Conservation (phyloP, 1,284 basidiomycete species). For the Boletus sp. region DNA sequence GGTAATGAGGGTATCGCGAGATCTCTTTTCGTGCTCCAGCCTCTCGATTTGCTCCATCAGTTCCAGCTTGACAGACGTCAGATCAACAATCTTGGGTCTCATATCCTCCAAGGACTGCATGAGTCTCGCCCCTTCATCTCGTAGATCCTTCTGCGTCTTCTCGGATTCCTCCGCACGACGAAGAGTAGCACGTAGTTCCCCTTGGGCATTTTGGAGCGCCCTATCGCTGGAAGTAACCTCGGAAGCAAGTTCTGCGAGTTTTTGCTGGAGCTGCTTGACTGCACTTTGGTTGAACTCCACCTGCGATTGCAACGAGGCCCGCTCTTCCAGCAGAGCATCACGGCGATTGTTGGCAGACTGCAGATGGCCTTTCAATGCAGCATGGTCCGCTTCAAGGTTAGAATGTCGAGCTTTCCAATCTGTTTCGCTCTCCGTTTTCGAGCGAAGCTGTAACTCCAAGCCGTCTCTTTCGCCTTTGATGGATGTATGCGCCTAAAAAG, state of each 20-base stretch:
- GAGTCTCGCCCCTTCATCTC: constrained; percentile 70
- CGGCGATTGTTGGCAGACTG: constrained; percentile 48
- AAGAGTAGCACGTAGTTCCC: constrained; percentile 60
- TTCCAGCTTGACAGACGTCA: constrained; percentile 70
- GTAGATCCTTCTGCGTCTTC: constrained; percentile 66
- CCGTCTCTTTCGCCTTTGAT: constrained; percentile 64
- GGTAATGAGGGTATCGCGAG: constrained; percentile 59
- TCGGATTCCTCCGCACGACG: constrained; percentile 77
- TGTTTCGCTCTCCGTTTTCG: constrained; percentile 45
- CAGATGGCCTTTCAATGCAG: constrained; percentile 47
- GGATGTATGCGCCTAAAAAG: constrained; percentile 53
- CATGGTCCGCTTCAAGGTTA: constrained; percentile 48
- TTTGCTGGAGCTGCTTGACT: constrained; percentile 57
- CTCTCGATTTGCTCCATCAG: constrained; percentile 63
- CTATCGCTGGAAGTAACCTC: constrained; percentile 57
- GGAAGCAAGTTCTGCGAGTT: constrained; percentile 56
- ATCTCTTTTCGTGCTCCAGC: constrained; percentile 56
- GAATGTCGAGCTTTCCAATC: constrained; percentile 52
- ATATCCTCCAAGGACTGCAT: constrained; percentile 82
- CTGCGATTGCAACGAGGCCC: constrained; percentile 50
- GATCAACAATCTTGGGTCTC: constrained; percentile 80
- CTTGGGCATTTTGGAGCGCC: constrained; percentile 61
- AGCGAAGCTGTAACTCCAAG: constrained; percentile 50
- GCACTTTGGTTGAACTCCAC: constrained; percentile 49
- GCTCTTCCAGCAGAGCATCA: constrained; percentile 51